Evolutionary conservation across 805 yeast species (phyloP), one percentile per base, ranked within the genome.

Genomic region (Phaffomyces thermotolerans): DNA sequence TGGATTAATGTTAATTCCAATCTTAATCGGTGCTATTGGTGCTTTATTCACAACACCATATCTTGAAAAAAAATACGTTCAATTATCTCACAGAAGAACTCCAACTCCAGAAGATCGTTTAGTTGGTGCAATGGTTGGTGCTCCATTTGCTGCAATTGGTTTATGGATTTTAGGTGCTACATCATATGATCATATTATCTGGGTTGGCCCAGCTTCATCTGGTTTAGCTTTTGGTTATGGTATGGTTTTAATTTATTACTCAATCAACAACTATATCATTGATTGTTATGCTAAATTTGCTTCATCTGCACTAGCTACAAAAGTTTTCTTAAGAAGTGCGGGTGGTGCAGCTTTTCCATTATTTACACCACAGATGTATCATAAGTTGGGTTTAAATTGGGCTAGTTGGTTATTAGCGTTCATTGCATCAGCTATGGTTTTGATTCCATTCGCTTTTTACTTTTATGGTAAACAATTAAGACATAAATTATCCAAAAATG

Each of bases 1-100:
- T 52, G 96, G 96, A 31, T 67, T 89, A 53, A 86, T 90, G 95
- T 75, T 85, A 53, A 83, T 89, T 56, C 96, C 96, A 22, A 89
- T 89, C 56, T 67, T 89, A 50, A 86, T 89, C 46, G 97, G 97
- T 51, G 96, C 96, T 1, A 63, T 68, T 14, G 63, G 79, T 35
- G 95, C 95, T 0, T 68, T 89, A 31, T 52, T 67, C 8, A 78
- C 86, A n/a, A 88, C 96, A 4, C 88, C 90, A 22, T 54, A 76
- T 33, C 63, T 88, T 50, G 97, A 89, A 62, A 72, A 66, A 49
- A 58, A 64, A 46, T 89, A 88, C 60, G 62, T 71, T 42, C 63
- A 64, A 32, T 53, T 81, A 59, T 63, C 76, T 40, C 66, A 73
- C 48, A 65, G 61, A 47, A 73, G 90, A 64, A 68, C 61, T 23